Conservation (phyloP, 192 early-diverging fungal genomes). For the Lobosporangium transversale region DNA sequence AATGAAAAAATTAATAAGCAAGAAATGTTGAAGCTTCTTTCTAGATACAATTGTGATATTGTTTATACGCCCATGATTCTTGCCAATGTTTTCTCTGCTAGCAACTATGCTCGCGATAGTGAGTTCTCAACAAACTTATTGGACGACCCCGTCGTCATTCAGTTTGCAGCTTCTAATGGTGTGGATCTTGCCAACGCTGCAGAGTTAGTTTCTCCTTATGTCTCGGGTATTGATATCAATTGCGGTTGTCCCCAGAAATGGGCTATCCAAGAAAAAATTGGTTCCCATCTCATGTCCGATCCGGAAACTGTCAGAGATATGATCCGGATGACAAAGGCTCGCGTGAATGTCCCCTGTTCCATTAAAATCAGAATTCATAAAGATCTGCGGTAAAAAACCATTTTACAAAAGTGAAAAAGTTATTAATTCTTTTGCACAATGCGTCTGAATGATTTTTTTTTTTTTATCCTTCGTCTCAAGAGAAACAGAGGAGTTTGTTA, state of each 20-base stretch:
- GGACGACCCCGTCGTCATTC: constrained; percentile 93
- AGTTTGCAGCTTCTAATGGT: constrained; percentile 90
- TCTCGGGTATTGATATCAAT: constrained; percentile 81
- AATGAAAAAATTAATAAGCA: not conserved
- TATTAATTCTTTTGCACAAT: not conserved
- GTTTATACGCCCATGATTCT: constrained; percentile 97
- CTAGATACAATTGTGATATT: constrained; percentile 86
- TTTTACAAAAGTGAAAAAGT: not conserved
- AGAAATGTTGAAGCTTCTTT: not conserved
- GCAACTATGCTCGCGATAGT: constrained; percentile 77
- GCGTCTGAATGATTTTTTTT: constrained; percentile 1
- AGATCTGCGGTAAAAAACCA: constrained; percentile 59
- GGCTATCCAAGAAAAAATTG: constrained; percentile 92
- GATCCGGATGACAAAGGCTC: constrained; percentile 79
- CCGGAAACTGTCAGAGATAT: constrained; percentile 94
- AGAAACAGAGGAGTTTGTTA: constrained; percentile 88
- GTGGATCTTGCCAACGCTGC: constrained; percentile 87
- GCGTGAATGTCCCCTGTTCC: constrained; percentile 75
- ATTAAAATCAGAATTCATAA: constrained; percentile 91
- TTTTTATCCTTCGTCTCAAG: constrained; percentile 22
- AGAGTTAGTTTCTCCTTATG: constrained; percentile 81
- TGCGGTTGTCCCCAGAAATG: constrained; percentile 98
- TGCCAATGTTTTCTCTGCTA: constrained; percentile 89
- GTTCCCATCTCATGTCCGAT: constrained; percentile 84
- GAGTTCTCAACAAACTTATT: constrained; percentile 84